Evolutionary conservation across 352 stramenopile species (phyloP), one percentile per base, ranked within the genome.

Genomic region (Achlya hypogyna): DNA sequence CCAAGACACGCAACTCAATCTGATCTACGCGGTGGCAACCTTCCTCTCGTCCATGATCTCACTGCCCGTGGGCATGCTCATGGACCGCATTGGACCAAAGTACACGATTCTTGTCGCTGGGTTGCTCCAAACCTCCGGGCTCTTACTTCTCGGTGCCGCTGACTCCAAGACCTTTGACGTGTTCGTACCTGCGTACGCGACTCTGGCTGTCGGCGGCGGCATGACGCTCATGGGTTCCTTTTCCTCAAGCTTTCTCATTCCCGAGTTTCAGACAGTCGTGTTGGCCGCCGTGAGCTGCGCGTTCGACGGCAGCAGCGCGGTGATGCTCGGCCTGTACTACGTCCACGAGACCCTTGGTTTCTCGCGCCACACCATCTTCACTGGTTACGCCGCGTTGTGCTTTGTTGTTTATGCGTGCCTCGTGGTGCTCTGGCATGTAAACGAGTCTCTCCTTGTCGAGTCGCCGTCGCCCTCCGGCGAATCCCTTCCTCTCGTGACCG

Each of bases 381-480:
- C 28, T 9, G 60, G 42, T 20, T 67, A 67, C 28, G 60, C 60
- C 47, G 23, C 64, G 47, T n/a, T 67, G 2, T 67, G 49, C 25
- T n/a, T 67, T 20, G 8, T 10, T n/a, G 22, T 67, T 16, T 67
- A 65, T 53, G 47, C 22, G 12, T 40, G 22, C 28, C 31, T 65
- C 22, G 29, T 67, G 12, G 42, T 56, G 25, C 56, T 67, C 25
- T 67, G 60, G 60, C 28, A 56, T 10, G 31, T 56, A 16, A 56
- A 56, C 31, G 49, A 56, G 31, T 16, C 16, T 16, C 31, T 73
- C 25, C 58, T 92, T 22, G 51, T 38, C 49, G 49, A 38, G 49
- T 12, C 6, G 25, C 8, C 25, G 25, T 16, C 25, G 25, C 16
- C 2, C 1, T 10, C 14, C 12, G 49, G 49, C 8, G 49, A 56